These are phyloP conservation scores for Malus hybrid DNA, from an alignment of 331 rosid genomes.

Conservation along the genomic window DNA sequence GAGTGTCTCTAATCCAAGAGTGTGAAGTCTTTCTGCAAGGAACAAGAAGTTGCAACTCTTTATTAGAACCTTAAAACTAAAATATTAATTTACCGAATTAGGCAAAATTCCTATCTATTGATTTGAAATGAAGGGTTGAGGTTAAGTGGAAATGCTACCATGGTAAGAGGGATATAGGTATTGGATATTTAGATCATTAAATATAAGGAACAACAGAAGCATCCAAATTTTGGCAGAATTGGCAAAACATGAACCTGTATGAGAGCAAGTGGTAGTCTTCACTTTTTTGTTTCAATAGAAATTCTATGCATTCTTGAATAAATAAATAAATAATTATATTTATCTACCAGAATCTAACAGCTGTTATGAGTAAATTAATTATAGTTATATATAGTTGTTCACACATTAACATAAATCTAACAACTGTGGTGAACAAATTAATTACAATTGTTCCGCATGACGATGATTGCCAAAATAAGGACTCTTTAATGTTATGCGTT, in stretches of 20 bases:
- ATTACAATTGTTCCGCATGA: no score
- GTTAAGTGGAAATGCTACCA: neutral
- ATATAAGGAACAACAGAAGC: neutral
- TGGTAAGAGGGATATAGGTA: neutral
- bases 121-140: neutral
- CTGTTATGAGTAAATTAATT: neutral
- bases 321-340: no score
- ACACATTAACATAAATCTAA: neutral
- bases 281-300: neutral
- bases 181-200: neutral
- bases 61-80: neutral
- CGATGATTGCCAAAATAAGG: neutral
- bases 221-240: neutral
- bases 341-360: neutral
- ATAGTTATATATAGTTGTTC: neutral
- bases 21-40: slow-evolving; percentile 36
- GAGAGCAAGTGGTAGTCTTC: neutral
- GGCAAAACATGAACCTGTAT: neutral
- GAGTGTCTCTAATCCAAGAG: slow-evolving; percentile 33
- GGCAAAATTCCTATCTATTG: neutral
- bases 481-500: neutral
- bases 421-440: neutral
- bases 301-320: neutral
- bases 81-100: no score
- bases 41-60: neutral